Conservation (phyloP, 768 basidiomycete species). For the Boletales sp. region DNA sequence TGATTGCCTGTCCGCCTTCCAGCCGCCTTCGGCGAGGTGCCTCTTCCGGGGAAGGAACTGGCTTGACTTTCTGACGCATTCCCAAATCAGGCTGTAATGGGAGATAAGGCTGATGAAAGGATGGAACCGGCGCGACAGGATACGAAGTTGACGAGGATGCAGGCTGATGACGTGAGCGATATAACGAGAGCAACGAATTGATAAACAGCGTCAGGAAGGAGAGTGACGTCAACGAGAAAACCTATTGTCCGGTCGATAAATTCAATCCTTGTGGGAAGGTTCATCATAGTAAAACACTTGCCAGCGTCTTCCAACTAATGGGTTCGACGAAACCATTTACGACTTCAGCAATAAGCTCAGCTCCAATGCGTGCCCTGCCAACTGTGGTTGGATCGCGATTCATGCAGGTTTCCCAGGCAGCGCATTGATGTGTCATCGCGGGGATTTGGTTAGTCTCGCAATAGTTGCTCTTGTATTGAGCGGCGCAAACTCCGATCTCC, state of each 20-base stretch:
- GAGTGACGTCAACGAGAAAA: constrained; percentile 71
- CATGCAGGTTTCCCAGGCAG: constrained; percentile 93
- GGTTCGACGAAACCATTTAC: constrained; percentile 96
- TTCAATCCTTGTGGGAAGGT: constrained; percentile 18
- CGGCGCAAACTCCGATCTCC: constrained; percentile 85
- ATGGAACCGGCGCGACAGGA: constrained; percentile 36
- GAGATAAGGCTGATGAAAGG: constrained; percentile 49
- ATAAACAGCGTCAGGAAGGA: constrained; percentile 77
- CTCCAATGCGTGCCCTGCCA: constrained; percentile 85
- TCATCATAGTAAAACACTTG: constrained; percentile 36
- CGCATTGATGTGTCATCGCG: constrained; percentile 84
- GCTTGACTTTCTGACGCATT: constrained; percentile 36
- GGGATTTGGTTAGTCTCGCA: constrained; percentile 77
- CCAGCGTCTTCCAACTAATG: constrained; percentile 96
- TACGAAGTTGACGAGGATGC: constrained; percentile 36
- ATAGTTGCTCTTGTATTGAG: constrained; percentile 76
- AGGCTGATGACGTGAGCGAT: constrained; percentile 63
- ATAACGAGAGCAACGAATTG: constrained; percentile 75
- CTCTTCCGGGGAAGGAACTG: constrained; percentile 33
- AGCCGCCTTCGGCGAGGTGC: constrained; percentile 52
- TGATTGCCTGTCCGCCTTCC: constrained; percentile 51
- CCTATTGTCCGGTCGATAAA: constrained; percentile 35
- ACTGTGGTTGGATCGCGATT: constrained; percentile 87
- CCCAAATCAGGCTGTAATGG: constrained; percentile 50
- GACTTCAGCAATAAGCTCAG: constrained; percentile 94